A percentile compares a stretch with the other conserved stretches of the same genome.
Conservation (phyloP, 352 stramenopile species). For the Elongisporangium undulatum region DNA sequence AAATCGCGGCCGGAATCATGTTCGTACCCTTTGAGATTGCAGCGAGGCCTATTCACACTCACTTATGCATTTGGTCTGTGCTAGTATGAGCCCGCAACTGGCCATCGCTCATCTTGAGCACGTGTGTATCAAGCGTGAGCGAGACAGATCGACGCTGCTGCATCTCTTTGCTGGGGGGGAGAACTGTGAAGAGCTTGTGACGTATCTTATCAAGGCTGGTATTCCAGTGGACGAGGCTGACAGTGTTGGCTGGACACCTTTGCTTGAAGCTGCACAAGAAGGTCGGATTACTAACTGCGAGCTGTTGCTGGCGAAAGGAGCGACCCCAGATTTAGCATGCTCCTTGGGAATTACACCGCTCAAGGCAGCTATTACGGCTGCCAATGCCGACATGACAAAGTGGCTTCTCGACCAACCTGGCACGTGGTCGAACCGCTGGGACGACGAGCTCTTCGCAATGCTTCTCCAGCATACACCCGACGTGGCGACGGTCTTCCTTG, state of each 20-base stretch:
- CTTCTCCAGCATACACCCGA: conserved; percentile 43
- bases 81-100: conserved; percentile 32
- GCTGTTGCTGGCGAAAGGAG: conserved; percentile 34
- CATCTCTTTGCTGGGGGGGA: conserved; percentile 50
- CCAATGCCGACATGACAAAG: conserved; percentile 45
- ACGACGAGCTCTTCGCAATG: conserved; percentile 43
- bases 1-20: not conserved
- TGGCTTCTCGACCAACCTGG: conserved; percentile 39
- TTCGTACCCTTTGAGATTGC: not conserved
- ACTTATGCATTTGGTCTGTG: not conserved
- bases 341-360: conserved; percentile 36
- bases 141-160: conserved; percentile 48
- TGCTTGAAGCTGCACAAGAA: conserved; percentile 60
- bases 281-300: conserved; percentile 47
- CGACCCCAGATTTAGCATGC: conserved; percentile 25
- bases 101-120: conserved; percentile 22
- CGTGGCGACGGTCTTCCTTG: conserved; percentile 34
- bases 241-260: conserved; percentile 44
- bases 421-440: conserved; percentile 26
- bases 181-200: conserved; percentile 46
- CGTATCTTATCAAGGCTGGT: conserved; percentile 29
- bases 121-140: conserved; percentile 22
- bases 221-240: conserved; percentile 32
- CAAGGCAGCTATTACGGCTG: conserved; percentile 40
- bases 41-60: not conserved